A percentile compares a stretch with the other conserved stretches of the same genome.
Evolutionary conservation across 164 flowering plant genomes (phyloP).

Genomic region (Umbilicus rupestris): DNA sequence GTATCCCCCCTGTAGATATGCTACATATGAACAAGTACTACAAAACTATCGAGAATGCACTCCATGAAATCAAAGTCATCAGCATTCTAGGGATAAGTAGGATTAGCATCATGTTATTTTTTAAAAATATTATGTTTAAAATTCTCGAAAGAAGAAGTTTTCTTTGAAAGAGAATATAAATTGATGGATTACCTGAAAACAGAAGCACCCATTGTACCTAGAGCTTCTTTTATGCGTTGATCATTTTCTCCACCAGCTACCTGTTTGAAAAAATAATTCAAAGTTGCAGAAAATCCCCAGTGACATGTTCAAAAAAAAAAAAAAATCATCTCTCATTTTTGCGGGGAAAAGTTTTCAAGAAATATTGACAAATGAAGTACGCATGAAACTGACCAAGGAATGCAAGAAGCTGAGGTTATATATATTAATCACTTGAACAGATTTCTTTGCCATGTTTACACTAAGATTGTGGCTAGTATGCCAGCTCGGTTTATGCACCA

Average conservation of each 20-base stretch:
- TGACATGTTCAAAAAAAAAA: background rate
- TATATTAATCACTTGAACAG: no score
- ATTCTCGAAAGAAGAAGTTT: no score
- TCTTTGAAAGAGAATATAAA: background rate
- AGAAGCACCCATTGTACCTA: slow-evolving; percentile 94
- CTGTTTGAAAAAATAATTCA: slow-evolving; percentile 27
- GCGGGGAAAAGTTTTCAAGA: background rate
- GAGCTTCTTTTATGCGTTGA: slow-evolving; percentile 70
- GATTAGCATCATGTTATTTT: no score
- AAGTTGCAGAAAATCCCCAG: background rate
- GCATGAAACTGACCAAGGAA: background rate
- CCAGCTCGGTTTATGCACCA: background rate
- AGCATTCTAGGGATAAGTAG: no score
- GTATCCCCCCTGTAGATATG: no score
- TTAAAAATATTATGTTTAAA: no score
- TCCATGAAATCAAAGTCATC: no score
- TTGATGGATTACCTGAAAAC: slow-evolving; percentile 64
- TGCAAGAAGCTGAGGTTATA: background rate
- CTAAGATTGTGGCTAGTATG: background rate
- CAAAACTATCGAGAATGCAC: no score
- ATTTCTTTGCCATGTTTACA: background rate
- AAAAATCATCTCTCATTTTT: background rate
- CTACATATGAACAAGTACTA: no score
- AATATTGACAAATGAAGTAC: background rate
- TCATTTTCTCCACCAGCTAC: slow-evolving; percentile 63